Conservation (phyloP, 495 filamentous ascomycete species). For the Cercophora samala region DNA sequence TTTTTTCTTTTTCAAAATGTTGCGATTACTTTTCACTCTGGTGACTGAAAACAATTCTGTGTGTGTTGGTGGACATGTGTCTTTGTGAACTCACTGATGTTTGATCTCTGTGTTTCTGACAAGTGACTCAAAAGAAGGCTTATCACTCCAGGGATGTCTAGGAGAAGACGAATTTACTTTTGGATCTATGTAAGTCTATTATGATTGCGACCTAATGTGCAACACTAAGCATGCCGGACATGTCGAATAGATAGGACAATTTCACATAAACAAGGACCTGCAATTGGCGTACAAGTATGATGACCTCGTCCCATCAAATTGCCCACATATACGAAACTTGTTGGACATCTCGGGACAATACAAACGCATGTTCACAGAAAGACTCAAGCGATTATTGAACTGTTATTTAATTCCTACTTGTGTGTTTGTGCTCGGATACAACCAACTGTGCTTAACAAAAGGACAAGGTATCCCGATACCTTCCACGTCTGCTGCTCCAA, state of each 20-base stretch:
- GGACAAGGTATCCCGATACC: background rate
- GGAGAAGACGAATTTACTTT: too few relatives aligned
- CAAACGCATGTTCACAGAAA: background rate
- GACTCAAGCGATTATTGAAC: constrained; percentile 3
- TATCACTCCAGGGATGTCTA: too few relatives aligned
- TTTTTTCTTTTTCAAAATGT: background rate
- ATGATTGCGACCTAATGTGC: too few relatives aligned
- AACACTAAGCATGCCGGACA: too few relatives aligned
- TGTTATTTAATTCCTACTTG: constrained; percentile 7
- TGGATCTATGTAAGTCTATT: too few relatives aligned
- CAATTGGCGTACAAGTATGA: too few relatives aligned
- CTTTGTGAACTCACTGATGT: background rate
- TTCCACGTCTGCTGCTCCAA: background rate
- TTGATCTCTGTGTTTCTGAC: too few relatives aligned
- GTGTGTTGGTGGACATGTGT: background rate
- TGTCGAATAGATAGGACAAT: too few relatives aligned
- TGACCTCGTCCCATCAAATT: too few relatives aligned
- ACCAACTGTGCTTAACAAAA: background rate
- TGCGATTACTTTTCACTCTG: background rate
- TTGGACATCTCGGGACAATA: background rate
- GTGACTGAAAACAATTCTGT: background rate
- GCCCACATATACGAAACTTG: too few relatives aligned
- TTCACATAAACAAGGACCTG: too few relatives aligned
- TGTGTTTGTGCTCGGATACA: background rate
- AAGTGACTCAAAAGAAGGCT: too few relatives aligned